Percentiles rank a stretch among this genome's conserved stretches.
Conservation (phyloP, 2,329 filamentous ascomycete genomes). For the Ceratocystiopsis sp. region DNA sequence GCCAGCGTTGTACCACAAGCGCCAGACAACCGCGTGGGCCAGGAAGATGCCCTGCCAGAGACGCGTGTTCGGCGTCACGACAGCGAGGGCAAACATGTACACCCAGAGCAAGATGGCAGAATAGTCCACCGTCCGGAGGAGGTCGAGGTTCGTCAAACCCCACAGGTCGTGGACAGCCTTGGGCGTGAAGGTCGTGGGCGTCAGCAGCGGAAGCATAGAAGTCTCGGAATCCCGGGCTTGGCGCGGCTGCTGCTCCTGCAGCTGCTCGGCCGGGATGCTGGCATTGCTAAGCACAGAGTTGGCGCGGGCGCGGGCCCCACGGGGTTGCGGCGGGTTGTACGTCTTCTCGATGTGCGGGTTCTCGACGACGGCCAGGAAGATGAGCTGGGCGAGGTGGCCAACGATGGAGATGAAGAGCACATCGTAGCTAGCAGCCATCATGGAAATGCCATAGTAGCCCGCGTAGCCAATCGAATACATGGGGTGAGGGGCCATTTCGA, state of each 20-base stretch:
- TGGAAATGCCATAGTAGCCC: slow-evolving; percentile 93
- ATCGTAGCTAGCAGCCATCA: slow-evolving; percentile 96
- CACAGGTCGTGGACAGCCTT: slow-evolving; percentile 67
- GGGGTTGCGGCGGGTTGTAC: slow-evolving; percentile 79
- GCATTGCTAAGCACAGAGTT: slow-evolving; percentile 5
- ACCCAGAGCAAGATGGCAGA: slow-evolving; percentile 59
- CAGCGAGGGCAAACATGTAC: slow-evolving; percentile 57
- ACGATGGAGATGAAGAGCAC: slow-evolving; percentile 93
- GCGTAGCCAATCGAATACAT: slow-evolving; percentile 99
- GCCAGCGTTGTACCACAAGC: slow-evolving; percentile 81
- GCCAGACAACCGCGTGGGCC: slow-evolving; percentile 63
- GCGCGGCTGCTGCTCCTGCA: slow-evolving; percentile 1
- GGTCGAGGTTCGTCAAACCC: slow-evolving; percentile 67
- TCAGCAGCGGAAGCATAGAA: too few relatives aligned
- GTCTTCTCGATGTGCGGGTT: slow-evolving; percentile 97
- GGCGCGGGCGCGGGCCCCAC: slow-evolving; percentile 27
- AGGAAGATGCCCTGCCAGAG: slow-evolving; percentile 67
- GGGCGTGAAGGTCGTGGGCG: slow-evolving; percentile 26
- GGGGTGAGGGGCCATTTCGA: slow-evolving; percentile 95
- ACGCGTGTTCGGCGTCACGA: slow-evolving; percentile 61
- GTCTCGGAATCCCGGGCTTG: slow-evolving; percentile 4
- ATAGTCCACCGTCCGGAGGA: slow-evolving; percentile 74
- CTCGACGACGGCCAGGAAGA: slow-evolving; percentile 80
- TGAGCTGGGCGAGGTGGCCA: slow-evolving; percentile 86
- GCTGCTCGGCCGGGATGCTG: background rate